A percentile compares a stretch with the other conserved stretches of the same genome.
Conservation (phyloP, 352 stramenopile genomes). For the Phytophthora gonapodyides region DNA sequence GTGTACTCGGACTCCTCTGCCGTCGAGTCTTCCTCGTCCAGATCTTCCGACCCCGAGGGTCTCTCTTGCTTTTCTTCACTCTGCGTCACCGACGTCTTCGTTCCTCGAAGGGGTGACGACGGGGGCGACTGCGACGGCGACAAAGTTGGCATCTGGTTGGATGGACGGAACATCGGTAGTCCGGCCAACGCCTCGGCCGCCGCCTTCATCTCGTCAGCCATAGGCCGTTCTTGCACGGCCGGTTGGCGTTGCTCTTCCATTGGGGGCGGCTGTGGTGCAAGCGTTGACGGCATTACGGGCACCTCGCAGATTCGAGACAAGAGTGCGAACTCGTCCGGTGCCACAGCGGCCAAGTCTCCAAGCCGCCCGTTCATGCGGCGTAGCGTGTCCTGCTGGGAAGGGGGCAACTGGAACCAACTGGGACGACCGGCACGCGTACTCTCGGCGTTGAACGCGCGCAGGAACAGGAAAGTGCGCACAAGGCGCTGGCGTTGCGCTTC, state of each 20-base stretch:
- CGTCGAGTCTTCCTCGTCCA: constrained; percentile 1
- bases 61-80: constrained; percentile 6
- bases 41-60: constrained; percentile 6
- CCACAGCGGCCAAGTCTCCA: constrained; percentile 27
- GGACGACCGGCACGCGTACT: constrained; percentile 11
- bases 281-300: not conserved
- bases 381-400: constrained; percentile 27
- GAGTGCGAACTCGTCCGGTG: constrained; percentile 26
- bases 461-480: constrained; percentile 34
- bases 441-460: constrained; percentile 32
- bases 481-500: constrained; percentile 40
- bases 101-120: constrained; percentile 12
- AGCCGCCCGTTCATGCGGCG: constrained; percentile 30
- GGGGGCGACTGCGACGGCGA: constrained; percentile 25
- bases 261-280: not conserved
- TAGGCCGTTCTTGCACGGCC: constrained; percentile 2
- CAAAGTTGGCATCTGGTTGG: constrained; percentile 8
- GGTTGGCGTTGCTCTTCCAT: not conserved
- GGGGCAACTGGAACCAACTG: constrained; percentile 37
- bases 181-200: constrained; percentile 41
- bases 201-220: constrained; percentile 41
- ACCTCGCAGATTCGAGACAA: constrained; percentile 32
- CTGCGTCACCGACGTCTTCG: not conserved
- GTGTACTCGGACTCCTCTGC: constrained; percentile 7
- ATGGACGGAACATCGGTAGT: constrained; percentile 33